Percentiles rank a stretch among this genome's conserved stretches.
Conservation (phyloP, 176 grass and related monocot genomes). For the Musa beccarii region DNA sequence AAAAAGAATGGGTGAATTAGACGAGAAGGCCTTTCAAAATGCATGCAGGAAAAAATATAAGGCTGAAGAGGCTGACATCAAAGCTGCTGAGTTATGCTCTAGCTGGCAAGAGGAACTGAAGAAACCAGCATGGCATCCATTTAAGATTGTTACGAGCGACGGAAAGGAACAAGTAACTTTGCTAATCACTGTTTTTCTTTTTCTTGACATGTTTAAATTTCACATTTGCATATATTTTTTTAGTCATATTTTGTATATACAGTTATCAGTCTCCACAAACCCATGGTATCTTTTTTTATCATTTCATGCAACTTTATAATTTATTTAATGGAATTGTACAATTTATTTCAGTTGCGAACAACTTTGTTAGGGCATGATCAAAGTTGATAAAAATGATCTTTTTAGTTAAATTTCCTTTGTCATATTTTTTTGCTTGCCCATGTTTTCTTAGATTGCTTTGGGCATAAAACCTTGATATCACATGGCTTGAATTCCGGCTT, state of each 20-base stretch:
- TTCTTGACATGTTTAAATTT: neutral
- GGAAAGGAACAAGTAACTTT: slow-evolving; percentile 46
- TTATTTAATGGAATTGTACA: too few species aligned
- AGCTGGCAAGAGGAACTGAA: slow-evolving; percentile 88
- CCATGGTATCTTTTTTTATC: too few species aligned
- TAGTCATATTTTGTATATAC: neutral
- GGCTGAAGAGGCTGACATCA: slow-evolving; percentile 33
- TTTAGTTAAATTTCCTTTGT: too few species aligned
- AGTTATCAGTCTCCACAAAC: neutral
- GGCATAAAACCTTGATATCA: too few species aligned
- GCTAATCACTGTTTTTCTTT: neutral
- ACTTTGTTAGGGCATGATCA: too few species aligned
- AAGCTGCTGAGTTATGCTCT: slow-evolving; percentile 38
- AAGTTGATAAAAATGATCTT: too few species aligned
- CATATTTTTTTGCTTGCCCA: too few species aligned
- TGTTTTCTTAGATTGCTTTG: slow-evolving; percentile 6
- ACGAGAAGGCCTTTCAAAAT: slow-evolving; percentile 61
- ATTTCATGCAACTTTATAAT: too few species aligned
- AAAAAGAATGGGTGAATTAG: slow-evolving; percentile 86
- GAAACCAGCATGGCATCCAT: slow-evolving; percentile 90
- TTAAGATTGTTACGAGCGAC: slow-evolving; percentile 40
- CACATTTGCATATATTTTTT: neutral
- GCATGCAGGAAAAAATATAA: slow-evolving; percentile 49
- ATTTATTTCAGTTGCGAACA: too few species aligned
- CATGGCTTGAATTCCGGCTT: too few species aligned